Evolutionary conservation across 805 yeast species (phyloP), one percentile per base, ranked within the genome.

Genomic region (Zygoascus tannicola): DNA sequence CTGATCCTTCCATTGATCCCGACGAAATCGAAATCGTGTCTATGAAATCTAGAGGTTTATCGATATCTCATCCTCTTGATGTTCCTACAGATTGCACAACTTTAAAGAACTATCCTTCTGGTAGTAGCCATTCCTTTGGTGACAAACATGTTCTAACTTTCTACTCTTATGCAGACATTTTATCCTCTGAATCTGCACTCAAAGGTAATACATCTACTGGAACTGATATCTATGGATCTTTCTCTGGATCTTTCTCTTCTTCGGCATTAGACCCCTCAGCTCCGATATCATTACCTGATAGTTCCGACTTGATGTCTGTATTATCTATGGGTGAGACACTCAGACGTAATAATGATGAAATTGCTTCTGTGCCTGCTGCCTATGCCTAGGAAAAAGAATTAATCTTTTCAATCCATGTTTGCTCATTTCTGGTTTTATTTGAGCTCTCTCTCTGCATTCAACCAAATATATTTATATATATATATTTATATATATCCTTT

Each of bases 141-240:
- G 43, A 34, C 23, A 42, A 48, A 12, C 50, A 47, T 28, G 52
- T 56, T 3, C 50, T 72, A 34, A 65, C 68, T 32, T 84, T 84
- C 58, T 81, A 77, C 56, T 80, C 87, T 2, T 85, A 81, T 60
- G 94, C 90, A 3, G 95, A 85, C 54, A 73, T 85, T 75, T 71
- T 45, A 15, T 34, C 49, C n/a, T 32, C 49, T 15, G 44, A 44
- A n/a, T 35, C 37, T 20, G 33, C 30, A 7, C 2, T 20, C 28
- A 15, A 21, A 82, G n/a, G 36, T 8, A 35, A n/a, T 12, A 26
- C 41, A 10, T 15, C 30, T 23, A 16, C 34, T 14, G 15, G 15
- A n/a, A 60, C 26, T 22, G 34, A 54, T 53, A 49, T 28, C 42
- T 26, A 36, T 12, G 36, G 22, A 26, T 40, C 38, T 35, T 37